These are phyloP conservation scores for Coriolopsis trogii DNA, from an alignment of 1,284 basidiomycete genomes.

Conservation along the genomic window DNA sequence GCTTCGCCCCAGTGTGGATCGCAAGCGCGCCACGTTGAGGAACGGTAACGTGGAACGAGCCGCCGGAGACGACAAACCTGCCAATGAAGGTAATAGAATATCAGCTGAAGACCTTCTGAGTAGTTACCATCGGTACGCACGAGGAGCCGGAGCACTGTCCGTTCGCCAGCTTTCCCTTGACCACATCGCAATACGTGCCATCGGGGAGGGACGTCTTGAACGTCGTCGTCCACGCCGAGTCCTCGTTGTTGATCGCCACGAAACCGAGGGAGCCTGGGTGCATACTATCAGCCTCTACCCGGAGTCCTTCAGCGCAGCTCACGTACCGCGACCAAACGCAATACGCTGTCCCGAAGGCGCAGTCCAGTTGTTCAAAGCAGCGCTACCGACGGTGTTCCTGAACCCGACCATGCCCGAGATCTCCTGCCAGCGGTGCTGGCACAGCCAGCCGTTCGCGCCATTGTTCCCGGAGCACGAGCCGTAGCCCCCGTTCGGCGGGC, in stretches of 20 bases:
- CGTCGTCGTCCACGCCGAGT: conserved; percentile 52
- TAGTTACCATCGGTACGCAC: conserved; percentile 38
- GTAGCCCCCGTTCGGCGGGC: conserved; percentile 48
- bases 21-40: conserved; percentile 58
- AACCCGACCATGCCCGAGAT: conserved; percentile 67
- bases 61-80: conserved; percentile 54
- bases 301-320: neutral
- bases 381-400: conserved; percentile 57
- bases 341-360: conserved; percentile 57
- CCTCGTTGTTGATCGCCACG: conserved; percentile 67
- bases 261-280: conserved; percentile 53
- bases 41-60: conserved; percentile 54
- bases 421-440: conserved; percentile 65
- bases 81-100: neutral
- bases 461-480: conserved; percentile 55
- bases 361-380: conserved; percentile 56
- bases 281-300: no score
- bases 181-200: conserved; percentile 67
- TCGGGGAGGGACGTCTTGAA: conserved; percentile 59
- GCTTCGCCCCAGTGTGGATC: conserved; percentile 51
- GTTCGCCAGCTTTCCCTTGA: conserved; percentile 44
- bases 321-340: conserved; percentile 61
- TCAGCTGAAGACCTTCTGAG: neutral
- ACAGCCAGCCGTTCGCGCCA: conserved; percentile 58
- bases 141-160: conserved; percentile 52